Evolutionary conservation across 2,329 filamentous ascomycete genomes (phyloP), one percentile per base, ranked within the genome.

Genomic region (Aureobasidium sp.): DNA sequence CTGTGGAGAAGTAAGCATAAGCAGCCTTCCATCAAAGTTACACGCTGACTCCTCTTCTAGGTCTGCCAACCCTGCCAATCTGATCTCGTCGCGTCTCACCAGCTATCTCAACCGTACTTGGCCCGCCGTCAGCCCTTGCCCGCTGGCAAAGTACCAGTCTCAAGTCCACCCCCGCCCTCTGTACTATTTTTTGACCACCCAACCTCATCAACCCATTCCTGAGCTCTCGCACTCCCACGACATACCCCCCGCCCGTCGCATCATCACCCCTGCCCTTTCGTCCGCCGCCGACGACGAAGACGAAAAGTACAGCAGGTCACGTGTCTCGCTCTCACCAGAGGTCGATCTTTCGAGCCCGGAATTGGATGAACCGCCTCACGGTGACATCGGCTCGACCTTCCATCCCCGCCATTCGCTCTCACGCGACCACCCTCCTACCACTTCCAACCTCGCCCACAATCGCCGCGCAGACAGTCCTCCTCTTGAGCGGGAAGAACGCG

Each of bases 151-250:
- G 73, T 89, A 95, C 70, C 81, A 96, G 52, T 89, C 96, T 67
- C 84, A 87, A 35, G 86, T 91, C 37, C 91, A 97, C 67, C 93
- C 93, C 17, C 86, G 91, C 66, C 88, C 93, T 70, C 90, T 94
- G 41, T 97, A 95, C 75, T 97, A 94, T 73, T 97, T 90, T 72
- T 80, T 98, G 56, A 95, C 89, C 34, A 95, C 87, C n/a, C 85
- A 79, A 64, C 83, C 87, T 41, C 88, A 86, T 65, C 88, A 91
- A 66, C 82, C 88, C 32, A 81, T 97, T 17, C 88, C 89, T 2
- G 80, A 86, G 59, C 72, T 65, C 59, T 73, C 62, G 54, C 50
- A 45, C 29, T 41, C 59, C n/a, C 62, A 65, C 29, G 61, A 62
- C 11, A 56, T 65, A 14, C 60, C 59, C 5, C 71, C 68, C 50